Evolutionary conservation across 2,329 filamentous ascomycete genomes (phyloP).

Genomic region (Graphilbum fragrans): DNA sequence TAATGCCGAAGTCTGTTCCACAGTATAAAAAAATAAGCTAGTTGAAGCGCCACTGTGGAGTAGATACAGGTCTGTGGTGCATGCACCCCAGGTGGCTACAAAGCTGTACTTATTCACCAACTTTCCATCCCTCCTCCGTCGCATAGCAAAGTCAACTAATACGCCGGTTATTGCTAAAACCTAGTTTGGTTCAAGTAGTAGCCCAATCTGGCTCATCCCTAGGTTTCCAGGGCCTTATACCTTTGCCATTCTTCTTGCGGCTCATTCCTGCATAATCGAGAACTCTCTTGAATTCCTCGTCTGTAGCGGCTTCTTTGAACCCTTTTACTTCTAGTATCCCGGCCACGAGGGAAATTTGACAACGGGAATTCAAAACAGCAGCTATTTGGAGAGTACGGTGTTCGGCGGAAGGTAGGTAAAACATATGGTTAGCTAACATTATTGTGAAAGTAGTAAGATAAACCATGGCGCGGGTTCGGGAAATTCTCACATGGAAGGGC

Average conservation of each 20-base stretch:
- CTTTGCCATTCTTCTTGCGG: constrained; percentile 38
- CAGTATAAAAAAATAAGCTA: too few species aligned
- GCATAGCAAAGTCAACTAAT: background rate
- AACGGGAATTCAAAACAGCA: constrained; percentile 32
- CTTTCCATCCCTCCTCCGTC: too few species aligned
- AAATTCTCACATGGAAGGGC: constrained; percentile 39
- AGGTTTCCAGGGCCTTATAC: constrained; percentile 47
- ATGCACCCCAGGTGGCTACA: too few species aligned
- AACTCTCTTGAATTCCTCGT: constrained; percentile 33
- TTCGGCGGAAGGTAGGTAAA: background rate
- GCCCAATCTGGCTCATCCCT: constrained; percentile 50
- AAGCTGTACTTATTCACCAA: too few species aligned
- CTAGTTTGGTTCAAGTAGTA: constrained; percentile 4
- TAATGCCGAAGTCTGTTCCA: background rate
- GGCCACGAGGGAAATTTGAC: constrained; percentile 32
- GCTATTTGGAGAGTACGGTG: constrained; percentile 22
- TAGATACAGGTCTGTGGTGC: too few species aligned
- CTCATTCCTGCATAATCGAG: constrained; percentile 41
- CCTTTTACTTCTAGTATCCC: constrained; percentile 39
- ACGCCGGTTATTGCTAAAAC: background rate
- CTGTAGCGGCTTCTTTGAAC: constrained; percentile 33
- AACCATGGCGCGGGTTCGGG: too few species aligned
- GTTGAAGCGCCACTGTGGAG: too few species aligned
- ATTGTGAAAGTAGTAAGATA: background rate
- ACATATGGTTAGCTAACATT: constrained; percentile 9